Base-by-base conservation (phyloP, 2,329 filamentous ascomycete genomes). In the Neophaeococcomyces aloes region DNA sequence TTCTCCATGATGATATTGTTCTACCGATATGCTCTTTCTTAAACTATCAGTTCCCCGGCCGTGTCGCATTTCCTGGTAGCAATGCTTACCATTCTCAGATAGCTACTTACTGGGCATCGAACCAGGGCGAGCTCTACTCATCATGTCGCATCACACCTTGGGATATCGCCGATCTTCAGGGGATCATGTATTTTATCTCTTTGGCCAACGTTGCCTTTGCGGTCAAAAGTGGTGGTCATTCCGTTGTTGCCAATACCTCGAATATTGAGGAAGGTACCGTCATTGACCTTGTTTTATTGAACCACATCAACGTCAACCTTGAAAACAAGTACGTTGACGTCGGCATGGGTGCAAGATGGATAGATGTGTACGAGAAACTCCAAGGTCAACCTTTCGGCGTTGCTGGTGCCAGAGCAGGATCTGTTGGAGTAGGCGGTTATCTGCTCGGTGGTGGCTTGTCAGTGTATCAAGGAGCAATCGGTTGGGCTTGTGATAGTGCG, bases 401-500 rank as follows among this genome's bases (percentile, higher is more conserved):
- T 6, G 49, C 59, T 10, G 63, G 63, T 4, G 63, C 61, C 6
- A 56, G 63, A 5, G 46, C 56, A 6, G 56, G 57, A 17, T 53
- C 48, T 2, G 62, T 65, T 27, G 63, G 62, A 3, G 59, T 66
- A 3, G 58, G 56, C 0, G 63, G 63, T 3, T 52, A 64, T 1
- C 53, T 55, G 2, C 48, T 64, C 1, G 62, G 63, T 29, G 62
- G 63, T 11, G 62, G 61, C 4, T 56, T 62, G 15, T 60, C 59
- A 2, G 62, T 56, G 40, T 58, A 60, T 39, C 58, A 59, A 3
- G 53, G 55, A 33, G 48, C 49, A n/a, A 54, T 59, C 29, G 64
- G 64, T 4, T 61, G 56, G 45, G 57, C 57, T n/a, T 60, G 54
- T 25, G 62, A 64, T 48, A 64, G 61, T 23, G 57, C 64, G 1